Percentiles rank a stretch among this genome's conserved stretches.
Conservation (phyloP, 1,139 yeast species). For the Debaryomyces fabryi region DNA sequence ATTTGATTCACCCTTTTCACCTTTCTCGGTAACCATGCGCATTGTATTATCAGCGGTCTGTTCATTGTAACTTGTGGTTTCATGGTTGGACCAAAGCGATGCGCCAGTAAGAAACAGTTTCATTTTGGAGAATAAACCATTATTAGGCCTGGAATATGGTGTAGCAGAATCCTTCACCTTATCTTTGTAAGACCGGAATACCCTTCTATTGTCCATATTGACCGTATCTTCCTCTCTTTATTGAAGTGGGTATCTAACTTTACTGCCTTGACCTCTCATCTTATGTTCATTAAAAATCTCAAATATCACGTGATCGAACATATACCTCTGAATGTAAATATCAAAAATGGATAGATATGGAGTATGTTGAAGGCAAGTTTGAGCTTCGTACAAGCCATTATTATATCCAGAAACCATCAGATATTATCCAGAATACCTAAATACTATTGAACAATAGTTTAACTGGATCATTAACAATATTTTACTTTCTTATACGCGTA, state of each 20-base stretch:
- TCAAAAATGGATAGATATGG: not conserved
- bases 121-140: slow-evolving; percentile 35
- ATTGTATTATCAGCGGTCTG: not conserved
- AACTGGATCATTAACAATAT: not conserved
- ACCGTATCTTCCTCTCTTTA: not conserved
- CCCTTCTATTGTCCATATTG: slow-evolving; percentile 49
- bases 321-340: not conserved
- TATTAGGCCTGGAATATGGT: slow-evolving; percentile 25
- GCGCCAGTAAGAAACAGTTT: slow-evolving; percentile 31
- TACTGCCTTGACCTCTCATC: not conserved
- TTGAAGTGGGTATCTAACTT: not conserved
- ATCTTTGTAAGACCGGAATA: slow-evolving; percentile 34
- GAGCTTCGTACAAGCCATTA: not conserved
- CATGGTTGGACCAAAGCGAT: slow-evolving; percentile 8
- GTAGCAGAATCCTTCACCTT: slow-evolving; percentile 22
- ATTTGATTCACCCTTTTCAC: not conserved
- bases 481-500: not conserved
- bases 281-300: not conserved
- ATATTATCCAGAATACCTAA: not conserved
- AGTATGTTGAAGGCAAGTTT: not conserved
- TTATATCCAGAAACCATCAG: not conserved
- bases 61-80: not conserved
- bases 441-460: not conserved
- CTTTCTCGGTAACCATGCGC: not conserved
- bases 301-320: not conserved